phyloP scores from a whole-genome alignment of 306 rosid genomes.

The Fragaria nilgerrensis region DNA sequence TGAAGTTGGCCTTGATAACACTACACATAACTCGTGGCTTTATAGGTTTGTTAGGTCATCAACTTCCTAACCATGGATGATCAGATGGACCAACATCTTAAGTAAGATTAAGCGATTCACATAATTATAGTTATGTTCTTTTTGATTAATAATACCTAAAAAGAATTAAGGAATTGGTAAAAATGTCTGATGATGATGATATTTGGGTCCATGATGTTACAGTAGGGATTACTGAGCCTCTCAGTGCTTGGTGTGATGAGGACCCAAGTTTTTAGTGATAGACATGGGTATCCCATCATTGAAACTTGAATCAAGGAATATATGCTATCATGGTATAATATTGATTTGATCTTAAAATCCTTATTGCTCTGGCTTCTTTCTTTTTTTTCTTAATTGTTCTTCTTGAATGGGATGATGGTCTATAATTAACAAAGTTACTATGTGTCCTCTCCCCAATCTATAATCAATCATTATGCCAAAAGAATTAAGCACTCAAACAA shows the following conservation, averaged over 20 bases:
- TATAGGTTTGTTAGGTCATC: constrained; percentile 21
- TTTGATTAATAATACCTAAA: not conserved
- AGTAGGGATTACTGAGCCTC: constrained; percentile 14
- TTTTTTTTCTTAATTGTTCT: not conserved
- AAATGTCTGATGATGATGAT: not conserved
- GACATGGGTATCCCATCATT: constrained; percentile 42
- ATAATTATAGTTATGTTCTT: not conserved
- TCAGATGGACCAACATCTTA: constrained; percentile 10
- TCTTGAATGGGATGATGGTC: not conserved
- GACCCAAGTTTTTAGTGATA: constrained; percentile 19
- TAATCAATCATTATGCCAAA: constrained; percentile 26
- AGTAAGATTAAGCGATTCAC: not conserved
- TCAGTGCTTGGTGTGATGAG: constrained; percentile 18
- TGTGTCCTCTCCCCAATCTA: constrained; percentile 30
- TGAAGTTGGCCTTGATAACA: constrained; percentile 19
- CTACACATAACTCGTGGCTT: not conserved
- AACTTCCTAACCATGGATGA: constrained; percentile 17
- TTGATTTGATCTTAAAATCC: constrained; percentile 11
- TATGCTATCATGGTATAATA: constrained; percentile 21
- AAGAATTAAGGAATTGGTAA: not conserved
- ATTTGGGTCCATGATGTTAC: constrained; percentile 20
- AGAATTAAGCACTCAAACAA: not conserved
- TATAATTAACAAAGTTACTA: constrained; percentile 15
- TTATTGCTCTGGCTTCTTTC: not conserved
- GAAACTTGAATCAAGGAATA: constrained; percentile 27